A percentile compares a stretch with the other conserved stretches of the same genome.
Conservation (phyloP, 345 rosid species). For the Hibiscus syriacus region DNA sequence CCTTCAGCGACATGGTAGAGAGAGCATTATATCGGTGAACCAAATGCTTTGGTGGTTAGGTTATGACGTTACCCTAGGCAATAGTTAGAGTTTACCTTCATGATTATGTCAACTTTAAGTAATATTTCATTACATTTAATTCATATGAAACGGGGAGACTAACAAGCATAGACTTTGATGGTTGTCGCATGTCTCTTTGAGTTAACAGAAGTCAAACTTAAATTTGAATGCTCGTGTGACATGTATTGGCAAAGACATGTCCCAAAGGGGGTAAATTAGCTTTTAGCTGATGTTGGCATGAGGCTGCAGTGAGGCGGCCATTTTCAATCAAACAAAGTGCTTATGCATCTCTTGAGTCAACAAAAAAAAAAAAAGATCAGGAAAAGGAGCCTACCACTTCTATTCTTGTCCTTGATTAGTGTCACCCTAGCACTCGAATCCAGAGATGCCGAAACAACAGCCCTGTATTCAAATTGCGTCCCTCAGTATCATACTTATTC, state of each 20-base stretch:
- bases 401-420: slow-evolving; percentile 32
- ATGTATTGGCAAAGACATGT: neutral
- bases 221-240: neutral
- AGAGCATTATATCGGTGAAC: neutral
- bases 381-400: slow-evolving; percentile 31
- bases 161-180: neutral
- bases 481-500: slow-evolving; percentile 6
- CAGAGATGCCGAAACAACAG: slow-evolving; percentile 70
- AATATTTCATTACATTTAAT: neutral
- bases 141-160: neutral
- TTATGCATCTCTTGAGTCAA: neutral
- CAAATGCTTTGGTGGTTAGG: neutral
- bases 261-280: neutral
- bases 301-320: neutral
- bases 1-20: neutral
- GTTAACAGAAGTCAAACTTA: neutral
- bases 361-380: neutral
- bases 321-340: neutral
- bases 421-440: slow-evolving; percentile 93
- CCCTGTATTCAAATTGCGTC: slow-evolving; percentile 38
- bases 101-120: neutral
- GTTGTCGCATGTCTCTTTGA: neutral
- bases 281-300: neutral
- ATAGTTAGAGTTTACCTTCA: neutral
- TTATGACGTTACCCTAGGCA: neutral